These are phyloP conservation scores for Fusarium devonianum DNA, from an alignment of 2,329 filamentous ascomycete genomes.

Conservation along the genomic window DNA sequence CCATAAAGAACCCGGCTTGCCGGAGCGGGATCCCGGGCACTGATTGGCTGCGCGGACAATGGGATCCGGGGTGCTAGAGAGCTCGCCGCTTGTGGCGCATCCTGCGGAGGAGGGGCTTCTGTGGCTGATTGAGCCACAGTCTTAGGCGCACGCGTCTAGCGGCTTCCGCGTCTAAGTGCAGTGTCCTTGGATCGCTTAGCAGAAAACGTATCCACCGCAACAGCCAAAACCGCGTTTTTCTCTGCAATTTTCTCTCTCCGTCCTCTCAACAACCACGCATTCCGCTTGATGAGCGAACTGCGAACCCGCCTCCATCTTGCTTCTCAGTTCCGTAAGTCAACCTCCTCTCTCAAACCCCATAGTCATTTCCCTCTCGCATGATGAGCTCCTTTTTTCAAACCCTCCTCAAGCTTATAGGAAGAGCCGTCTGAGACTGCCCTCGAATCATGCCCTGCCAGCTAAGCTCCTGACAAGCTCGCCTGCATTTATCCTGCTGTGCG, in stretches of 20 bases:
- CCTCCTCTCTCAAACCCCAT: not conserved
- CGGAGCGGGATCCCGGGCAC: conserved; percentile 8
- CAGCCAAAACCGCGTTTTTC: conserved; percentile 29
- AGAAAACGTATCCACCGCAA: conserved; percentile 13
- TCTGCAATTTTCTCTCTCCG: conserved; percentile 33
- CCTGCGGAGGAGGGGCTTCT: not conserved
- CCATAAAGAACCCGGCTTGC: conserved; percentile 6
- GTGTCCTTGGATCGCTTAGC: conserved; percentile 25
- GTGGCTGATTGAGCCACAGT: not conserved
- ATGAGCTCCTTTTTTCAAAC: conserved; percentile 52
- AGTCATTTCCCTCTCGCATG: conserved; percentile 43
- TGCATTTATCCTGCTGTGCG: conserved; percentile 30
- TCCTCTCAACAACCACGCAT: conserved; percentile 16
- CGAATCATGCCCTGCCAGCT: conserved; percentile 35
- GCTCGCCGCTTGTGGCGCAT: conserved; percentile 14
- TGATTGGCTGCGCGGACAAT: conserved; percentile 23
- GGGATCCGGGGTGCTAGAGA: conserved; percentile 8
- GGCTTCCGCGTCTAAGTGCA: conserved; percentile 24
- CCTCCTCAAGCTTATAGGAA: conserved; percentile 52
- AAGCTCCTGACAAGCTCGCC: conserved; percentile 34
- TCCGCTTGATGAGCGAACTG: not conserved
- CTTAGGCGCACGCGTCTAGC: conserved; percentile 8
- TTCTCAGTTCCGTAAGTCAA: conserved; percentile 17
- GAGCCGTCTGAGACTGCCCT: conserved; percentile 56
- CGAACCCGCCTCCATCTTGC: not conserved